Evolutionary conservation across 257 asterid genomes (phyloP).

Genomic region (Ocimum tenuiflorum): DNA sequence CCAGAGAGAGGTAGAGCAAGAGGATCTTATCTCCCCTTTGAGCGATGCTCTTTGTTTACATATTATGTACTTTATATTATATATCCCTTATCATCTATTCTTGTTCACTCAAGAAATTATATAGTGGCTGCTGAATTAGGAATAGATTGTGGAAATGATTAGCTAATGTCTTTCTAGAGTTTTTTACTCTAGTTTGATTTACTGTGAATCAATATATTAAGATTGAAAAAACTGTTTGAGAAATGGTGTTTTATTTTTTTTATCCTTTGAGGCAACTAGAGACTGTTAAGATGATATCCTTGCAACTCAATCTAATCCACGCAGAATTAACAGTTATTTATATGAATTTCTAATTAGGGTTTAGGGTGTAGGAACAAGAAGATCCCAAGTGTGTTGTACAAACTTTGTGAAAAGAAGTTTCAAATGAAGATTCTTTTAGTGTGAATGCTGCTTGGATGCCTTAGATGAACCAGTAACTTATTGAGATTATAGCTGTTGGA

Average conservation of each 20-base stretch:
- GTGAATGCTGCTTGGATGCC: background rate
- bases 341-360: background rate
- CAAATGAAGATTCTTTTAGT: background rate
- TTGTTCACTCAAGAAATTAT: background rate
- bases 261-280: background rate
- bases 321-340: no score
- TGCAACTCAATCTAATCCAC: background rate
- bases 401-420: background rate
- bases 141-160: background rate
- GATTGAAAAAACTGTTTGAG: background rate
- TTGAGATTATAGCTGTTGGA: background rate
- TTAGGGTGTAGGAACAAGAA: background rate
- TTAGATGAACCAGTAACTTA: background rate
- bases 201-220: background rate
- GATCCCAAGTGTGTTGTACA: background rate
- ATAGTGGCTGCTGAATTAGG: background rate
- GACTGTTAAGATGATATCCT: background rate
- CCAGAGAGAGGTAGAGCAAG: slow-evolving; percentile 69
- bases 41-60: background rate
- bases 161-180: background rate
- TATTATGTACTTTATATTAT: background rate
- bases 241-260: background rate
- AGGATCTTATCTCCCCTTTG: background rate
- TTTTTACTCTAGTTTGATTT: background rate
- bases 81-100: background rate